Conservation (phyloP, 2,329 filamentous ascomycete genomes). For the Fusarium sp. region DNA sequence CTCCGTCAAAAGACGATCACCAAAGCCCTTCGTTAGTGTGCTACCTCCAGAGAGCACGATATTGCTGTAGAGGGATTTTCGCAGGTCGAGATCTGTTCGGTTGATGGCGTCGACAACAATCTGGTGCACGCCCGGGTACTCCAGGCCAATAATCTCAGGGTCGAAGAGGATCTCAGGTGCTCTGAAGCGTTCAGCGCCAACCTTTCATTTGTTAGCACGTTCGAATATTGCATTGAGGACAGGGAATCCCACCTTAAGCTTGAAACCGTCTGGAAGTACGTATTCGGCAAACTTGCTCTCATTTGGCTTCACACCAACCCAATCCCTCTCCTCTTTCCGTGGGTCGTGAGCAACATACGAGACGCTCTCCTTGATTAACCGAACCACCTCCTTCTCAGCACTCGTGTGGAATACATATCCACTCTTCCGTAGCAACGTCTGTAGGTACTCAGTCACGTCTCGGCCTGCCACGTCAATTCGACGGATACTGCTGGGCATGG, state of each 20-base stretch:
- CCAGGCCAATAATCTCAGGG: conserved; percentile 92
- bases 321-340: conserved; percentile 96
- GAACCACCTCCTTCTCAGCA: conserved; percentile 98
- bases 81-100: conserved; percentile 93
- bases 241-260: conserved; percentile 78
- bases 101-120: conserved; percentile 97
- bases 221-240: no score
- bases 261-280: conserved; percentile 90
- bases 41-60: conserved; percentile 97
- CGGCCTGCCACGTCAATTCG: conserved; percentile 96
- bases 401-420: conserved; percentile 97
- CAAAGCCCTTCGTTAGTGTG: conserved; percentile 96
- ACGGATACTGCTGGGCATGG: conserved; percentile 94
- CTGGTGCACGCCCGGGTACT: conserved; percentile 97
- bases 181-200: conserved; percentile 93
- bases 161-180: conserved; percentile 98
- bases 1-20: conserved; percentile 90
- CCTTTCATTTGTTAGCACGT: conserved; percentile 60
- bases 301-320: conserved; percentile 83
- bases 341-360: conserved; percentile 93
- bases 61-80: conserved; percentile 94
- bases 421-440: conserved; percentile 89
- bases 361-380: conserved; percentile 94
- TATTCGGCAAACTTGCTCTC: conserved; percentile 88
- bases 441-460: conserved; percentile 96